phyloP scores from a whole-genome alignment of 257 asterid species.

The Plantago major region DNA sequence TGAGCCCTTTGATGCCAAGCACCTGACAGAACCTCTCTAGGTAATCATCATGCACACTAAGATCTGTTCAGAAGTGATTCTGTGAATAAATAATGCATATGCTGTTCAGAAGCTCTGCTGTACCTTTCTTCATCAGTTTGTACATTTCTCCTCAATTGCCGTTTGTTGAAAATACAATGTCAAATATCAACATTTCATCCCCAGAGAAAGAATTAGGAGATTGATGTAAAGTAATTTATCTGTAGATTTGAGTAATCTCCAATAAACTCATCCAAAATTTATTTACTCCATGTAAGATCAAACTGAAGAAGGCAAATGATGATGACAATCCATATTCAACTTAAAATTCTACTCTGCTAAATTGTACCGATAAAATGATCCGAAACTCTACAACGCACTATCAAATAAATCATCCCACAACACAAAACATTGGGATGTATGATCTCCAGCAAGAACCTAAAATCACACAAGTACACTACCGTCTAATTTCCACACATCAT shows the following conservation, averaged over 20 bases:
- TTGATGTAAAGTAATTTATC: no score
- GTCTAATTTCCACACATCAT: background rate
- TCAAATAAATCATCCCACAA: background rate
- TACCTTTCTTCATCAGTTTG: no score
- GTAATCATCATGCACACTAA: background rate
- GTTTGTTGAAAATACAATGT: no score
- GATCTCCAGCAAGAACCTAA: background rate
- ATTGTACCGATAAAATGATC: background rate
- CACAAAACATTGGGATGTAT: background rate
- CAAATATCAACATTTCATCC: no score
- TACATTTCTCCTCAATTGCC: no score
- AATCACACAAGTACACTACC: background rate
- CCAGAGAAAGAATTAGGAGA: no score
- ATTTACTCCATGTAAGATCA: background rate
- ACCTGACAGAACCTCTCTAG: background rate
- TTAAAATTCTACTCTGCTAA: background rate
- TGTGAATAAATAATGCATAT: background rate
- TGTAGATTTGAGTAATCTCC: background rate
- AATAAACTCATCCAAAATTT: background rate
- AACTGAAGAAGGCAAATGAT: background rate
- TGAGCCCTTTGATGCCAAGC: slow-evolving; percentile 19
- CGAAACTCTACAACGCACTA: background rate
- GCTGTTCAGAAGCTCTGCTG: background rate
- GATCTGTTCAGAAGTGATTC: background rate
- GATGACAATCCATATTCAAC: background rate